Conservation (phyloP, 2,329 filamentous ascomycete genomes). For the Ophiobolus disseminans region DNA sequence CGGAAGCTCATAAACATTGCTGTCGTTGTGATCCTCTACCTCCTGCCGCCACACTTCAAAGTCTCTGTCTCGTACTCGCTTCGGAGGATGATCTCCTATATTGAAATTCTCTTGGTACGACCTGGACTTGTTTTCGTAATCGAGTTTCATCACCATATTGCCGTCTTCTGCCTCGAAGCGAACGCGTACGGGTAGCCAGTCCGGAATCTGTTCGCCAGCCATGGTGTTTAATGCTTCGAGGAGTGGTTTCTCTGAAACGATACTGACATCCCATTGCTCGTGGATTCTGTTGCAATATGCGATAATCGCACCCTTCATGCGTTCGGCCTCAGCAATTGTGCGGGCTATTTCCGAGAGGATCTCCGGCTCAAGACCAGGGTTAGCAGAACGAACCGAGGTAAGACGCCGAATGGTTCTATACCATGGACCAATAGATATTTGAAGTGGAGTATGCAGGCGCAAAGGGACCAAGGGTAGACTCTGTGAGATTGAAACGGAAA, state of each 20-base stretch:
- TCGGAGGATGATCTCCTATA: constrained; percentile 13
- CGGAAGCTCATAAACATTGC: neutral
- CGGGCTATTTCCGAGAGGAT: neutral
- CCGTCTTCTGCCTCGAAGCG: constrained; percentile 38
- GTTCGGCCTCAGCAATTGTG: constrained; percentile 18
- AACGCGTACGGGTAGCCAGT: constrained; percentile 37
- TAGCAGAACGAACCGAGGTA: neutral
- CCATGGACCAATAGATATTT: constrained; percentile 37
- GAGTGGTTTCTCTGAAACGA: constrained; percentile 26
- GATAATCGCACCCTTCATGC: constrained; percentile 34
- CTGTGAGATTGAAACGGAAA: constrained; percentile 26
- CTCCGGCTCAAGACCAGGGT: neutral
- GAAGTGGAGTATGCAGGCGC: constrained; percentile 37
- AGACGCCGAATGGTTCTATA: constrained; percentile 25
- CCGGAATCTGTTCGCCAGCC: constrained; percentile 34
- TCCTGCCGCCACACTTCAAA: neutral
- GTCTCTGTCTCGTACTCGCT: neutral
- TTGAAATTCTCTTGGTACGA: constrained; percentile 13
- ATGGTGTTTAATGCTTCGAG: constrained; percentile 32
- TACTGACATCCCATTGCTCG: constrained; percentile 28
- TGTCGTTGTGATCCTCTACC: neutral
- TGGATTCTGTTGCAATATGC: constrained; percentile 32
- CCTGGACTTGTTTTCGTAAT: constrained; percentile 26
- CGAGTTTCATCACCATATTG: constrained; percentile 39
- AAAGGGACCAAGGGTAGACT: constrained; percentile 34